Conservation (phyloP, 108 stramenopile species). For the Schizochytrium sp. region DNA sequence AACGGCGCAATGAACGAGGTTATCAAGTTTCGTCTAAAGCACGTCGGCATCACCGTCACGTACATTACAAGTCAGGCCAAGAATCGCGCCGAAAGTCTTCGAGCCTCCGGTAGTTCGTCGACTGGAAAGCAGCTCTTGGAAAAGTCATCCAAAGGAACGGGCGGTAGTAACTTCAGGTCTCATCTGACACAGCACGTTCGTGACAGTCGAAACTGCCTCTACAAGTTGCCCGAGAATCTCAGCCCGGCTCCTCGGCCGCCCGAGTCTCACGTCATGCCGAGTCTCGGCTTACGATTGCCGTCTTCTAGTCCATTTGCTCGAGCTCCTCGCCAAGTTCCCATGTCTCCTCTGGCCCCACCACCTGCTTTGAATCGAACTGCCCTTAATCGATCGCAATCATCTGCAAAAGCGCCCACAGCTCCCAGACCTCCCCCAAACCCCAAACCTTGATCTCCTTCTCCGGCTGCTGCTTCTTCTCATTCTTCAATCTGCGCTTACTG, state of each 20-base stretch:
- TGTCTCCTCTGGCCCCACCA: too few species aligned
- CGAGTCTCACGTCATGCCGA: background rate
- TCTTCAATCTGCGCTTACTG: too few species aligned
- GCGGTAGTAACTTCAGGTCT: background rate
- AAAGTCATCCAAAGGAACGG: background rate
- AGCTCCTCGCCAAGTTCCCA: too few species aligned
- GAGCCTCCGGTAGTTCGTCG: background rate
- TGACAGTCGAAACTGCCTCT: background rate
- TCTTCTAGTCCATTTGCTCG: background rate
- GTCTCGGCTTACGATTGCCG: background rate
- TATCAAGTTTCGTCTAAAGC: background rate
- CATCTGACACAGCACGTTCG: background rate
- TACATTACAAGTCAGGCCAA: conserved; percentile 7
- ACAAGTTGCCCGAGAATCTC: background rate
- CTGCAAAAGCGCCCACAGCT: too few species aligned
- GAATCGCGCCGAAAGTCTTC: background rate
- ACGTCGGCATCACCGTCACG: background rate
- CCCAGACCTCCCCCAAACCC: too few species aligned
- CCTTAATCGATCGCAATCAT: too few species aligned
- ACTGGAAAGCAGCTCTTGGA: background rate
- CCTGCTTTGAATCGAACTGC: too few species aligned
- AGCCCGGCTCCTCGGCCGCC: background rate
- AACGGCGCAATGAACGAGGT: background rate
- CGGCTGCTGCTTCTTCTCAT: too few species aligned
- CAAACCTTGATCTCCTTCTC: too few species aligned